Percentiles rank a stretch among this genome's conserved stretches.
Evolutionary conservation across 495 filamentous ascomycete species (phyloP).

Genomic region (Ramalina peruviana): DNA sequence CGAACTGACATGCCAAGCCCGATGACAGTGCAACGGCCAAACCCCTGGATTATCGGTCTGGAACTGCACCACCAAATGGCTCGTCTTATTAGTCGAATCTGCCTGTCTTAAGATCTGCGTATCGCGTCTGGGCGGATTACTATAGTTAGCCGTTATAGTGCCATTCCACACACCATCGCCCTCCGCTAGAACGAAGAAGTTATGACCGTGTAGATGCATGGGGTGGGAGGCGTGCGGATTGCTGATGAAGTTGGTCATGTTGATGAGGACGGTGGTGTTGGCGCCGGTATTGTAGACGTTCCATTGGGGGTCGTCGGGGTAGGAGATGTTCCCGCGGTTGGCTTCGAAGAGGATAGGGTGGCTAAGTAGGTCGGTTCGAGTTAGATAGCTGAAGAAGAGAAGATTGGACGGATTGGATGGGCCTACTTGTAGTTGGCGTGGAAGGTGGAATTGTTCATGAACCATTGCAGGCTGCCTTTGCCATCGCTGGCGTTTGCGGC

Average conservation of each 20-base stretch:
- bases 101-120: background rate
- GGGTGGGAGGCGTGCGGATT: conserved; percentile 8
- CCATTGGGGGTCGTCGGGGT: conserved; percentile 23
- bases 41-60: conserved; percentile 40
- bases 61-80: conserved; percentile 34
- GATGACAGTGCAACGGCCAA: conserved; percentile 20
- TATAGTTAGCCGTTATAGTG: conserved; percentile 1
- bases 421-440: conserved; percentile 34
- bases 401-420: conserved; percentile 5
- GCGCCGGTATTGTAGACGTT: conserved; percentile 33
- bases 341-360: conserved; percentile 36
- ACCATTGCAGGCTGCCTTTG: conserved; percentile 34
- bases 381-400: background rate
- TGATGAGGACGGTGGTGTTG: conserved; percentile 34
- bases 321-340: conserved; percentile 32
- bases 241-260: conserved; percentile 34
- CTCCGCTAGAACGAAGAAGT: conserved; percentile 21
- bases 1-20: no score
- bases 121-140: conserved; percentile 7
- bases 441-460: conserved; percentile 38
- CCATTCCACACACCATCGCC: conserved; percentile 15
- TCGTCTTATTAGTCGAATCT: conserved; percentile 26
- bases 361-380: conserved; percentile 21
- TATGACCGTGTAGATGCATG: conserved; percentile 26
- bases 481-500: background rate